phyloP scores from a whole-genome alignment of 108 stramenopile genomes.

The Nitzschia sp. region DNA sequence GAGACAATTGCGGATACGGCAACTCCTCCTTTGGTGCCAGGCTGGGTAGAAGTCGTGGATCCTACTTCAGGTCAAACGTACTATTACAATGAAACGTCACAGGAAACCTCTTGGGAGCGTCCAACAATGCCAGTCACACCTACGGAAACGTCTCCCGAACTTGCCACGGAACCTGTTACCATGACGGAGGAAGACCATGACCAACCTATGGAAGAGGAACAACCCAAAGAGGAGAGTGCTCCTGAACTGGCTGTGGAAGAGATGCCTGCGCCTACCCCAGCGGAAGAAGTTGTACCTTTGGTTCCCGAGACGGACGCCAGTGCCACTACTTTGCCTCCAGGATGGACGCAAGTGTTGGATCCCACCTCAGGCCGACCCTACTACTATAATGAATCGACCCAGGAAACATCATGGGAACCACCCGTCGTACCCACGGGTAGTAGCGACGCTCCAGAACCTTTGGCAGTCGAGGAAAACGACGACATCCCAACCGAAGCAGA shows the following conservation, averaged over 20 bases:
- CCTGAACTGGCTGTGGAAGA: not conserved
- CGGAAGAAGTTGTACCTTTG: not conserved
- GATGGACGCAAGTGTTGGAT: conserved; percentile 58
- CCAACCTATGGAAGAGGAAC: conserved; percentile 27
- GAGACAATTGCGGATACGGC: not conserved
- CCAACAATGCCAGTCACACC: conserved; percentile 1
- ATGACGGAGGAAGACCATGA: conserved; percentile 17
- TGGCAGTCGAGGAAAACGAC: not conserved
- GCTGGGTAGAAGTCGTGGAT: conserved; percentile 58
- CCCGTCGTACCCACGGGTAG: conserved; percentile 20
- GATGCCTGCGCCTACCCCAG: not conserved
- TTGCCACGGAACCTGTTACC: not conserved
- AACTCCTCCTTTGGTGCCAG: conserved; percentile 22
- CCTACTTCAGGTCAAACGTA: conserved; percentile 41
- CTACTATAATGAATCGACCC: conserved; percentile 44
- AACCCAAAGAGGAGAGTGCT: conserved; percentile 3
- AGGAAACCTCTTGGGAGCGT: conserved; percentile 35
- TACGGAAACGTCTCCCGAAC: not conserved
- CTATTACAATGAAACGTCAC: conserved; percentile 46
- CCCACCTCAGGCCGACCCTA: conserved; percentile 46
- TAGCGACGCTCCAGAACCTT: not conserved
- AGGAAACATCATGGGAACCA: conserved; percentile 55
- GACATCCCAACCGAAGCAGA: not conserved
- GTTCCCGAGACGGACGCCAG: not conserved
- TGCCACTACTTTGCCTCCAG: conserved; percentile 28